These are phyloP conservation scores for Ganoderma lingzhi DNA, from an alignment of 1,284 basidiomycete genomes.

Conservation along the genomic window DNA sequence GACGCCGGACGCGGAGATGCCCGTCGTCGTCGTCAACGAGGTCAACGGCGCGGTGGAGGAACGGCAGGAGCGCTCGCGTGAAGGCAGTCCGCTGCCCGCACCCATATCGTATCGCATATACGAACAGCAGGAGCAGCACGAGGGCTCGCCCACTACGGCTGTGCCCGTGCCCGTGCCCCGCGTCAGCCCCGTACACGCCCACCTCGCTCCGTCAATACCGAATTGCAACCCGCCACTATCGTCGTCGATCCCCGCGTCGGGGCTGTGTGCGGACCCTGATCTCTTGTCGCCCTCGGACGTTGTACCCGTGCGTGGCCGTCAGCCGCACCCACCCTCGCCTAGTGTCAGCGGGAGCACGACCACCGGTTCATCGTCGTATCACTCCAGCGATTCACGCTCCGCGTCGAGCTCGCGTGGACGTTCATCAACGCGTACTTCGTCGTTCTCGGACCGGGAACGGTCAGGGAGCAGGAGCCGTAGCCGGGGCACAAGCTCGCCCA, in stretches of 20 bases:
- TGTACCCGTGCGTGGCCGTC: conserved; percentile 36
- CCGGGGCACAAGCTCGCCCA: conserved; percentile 51
- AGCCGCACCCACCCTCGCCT: conserved; percentile 35
- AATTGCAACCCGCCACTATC: conserved; percentile 23
- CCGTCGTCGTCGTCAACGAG: conserved; percentile 45
- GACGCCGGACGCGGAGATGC: conserved; percentile 34
- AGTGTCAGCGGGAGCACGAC: conserved; percentile 43
- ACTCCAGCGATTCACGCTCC: conserved; percentile 42
- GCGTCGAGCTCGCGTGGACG: conserved; percentile 53
- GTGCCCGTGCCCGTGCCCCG: conserved; percentile 34
- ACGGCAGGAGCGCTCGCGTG: conserved; percentile 41
- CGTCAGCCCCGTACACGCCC: conserved; percentile 30
- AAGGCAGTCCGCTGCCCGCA: conserved; percentile 36
- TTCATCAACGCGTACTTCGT: conserved; percentile 59
- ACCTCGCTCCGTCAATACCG: conserved; percentile 24
- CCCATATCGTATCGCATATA: conserved; percentile 19
- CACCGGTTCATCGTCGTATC: conserved; percentile 39
- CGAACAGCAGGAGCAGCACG: conserved; percentile 12
- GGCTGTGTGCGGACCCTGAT: conserved; percentile 28
- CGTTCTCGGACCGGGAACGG: conserved; percentile 55
- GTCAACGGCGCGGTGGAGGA: conserved; percentile 45
- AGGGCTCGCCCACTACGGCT: conserved; percentile 18
- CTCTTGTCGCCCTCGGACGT: conserved; percentile 40
- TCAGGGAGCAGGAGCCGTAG: conserved; percentile 42
- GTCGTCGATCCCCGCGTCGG: conserved; percentile 26